These are phyloP conservation scores for Trypanosoma platydactyli DNA, from an alignment of 208 protist genomes.

Conservation along the genomic window DNA sequence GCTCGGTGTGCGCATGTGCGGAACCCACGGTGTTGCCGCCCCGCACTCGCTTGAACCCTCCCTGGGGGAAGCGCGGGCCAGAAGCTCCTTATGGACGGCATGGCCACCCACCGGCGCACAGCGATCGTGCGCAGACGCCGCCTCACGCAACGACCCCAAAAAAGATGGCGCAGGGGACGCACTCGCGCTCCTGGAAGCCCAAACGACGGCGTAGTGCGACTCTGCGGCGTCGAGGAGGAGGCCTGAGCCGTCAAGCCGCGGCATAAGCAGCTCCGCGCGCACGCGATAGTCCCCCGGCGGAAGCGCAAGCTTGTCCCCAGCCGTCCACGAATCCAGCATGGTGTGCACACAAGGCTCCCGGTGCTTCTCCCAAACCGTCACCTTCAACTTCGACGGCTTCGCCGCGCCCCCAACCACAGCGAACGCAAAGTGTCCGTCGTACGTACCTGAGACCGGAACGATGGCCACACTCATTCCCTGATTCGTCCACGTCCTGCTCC, in stretches of 20 bases:
- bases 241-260: slow-evolving; percentile 14
- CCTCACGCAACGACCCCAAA: background rate
- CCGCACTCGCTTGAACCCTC: too few relatives aligned
- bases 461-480: slow-evolving; percentile 12
- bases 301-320: slow-evolving; percentile 14
- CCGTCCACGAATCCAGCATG: slow-evolving; percentile 9
- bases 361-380: slow-evolving; percentile 11
- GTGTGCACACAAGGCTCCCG: background rate
- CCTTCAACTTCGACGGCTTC: slow-evolving; percentile 9
- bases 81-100: too few relatives aligned
- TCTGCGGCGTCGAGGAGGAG: slow-evolving; percentile 5
- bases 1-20: background rate
- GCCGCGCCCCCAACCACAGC: slow-evolving; percentile 14
- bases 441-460: slow-evolving; percentile 17
- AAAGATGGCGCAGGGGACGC: background rate
- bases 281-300: slow-evolving; percentile 19
- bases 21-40: background rate
- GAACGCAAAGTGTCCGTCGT: slow-evolving; percentile 20
- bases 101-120: background rate
- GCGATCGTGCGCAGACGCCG: background rate
- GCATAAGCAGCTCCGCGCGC: slow-evolving; percentile 5
- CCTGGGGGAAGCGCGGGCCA: too few relatives aligned
- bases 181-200: background rate
- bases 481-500: too few relatives aligned
- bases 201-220: slow-evolving; percentile 3